A percentile compares a stretch with the other conserved stretches of the same genome.
phyloP scores from a whole-genome alignment of 345 rosid genomes.

The Bruguiera parviflora region DNA sequence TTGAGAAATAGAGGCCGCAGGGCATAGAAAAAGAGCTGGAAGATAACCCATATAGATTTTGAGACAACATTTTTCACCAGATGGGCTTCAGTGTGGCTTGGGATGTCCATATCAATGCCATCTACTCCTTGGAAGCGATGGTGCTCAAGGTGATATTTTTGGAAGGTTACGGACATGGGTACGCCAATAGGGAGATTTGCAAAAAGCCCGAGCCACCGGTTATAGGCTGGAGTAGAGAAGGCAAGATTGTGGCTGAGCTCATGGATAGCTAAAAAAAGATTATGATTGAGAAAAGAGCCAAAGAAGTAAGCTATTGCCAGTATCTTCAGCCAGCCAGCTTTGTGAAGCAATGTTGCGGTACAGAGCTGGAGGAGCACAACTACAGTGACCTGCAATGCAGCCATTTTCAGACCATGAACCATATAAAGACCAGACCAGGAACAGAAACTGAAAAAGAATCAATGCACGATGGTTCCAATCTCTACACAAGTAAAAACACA shows the following conservation, averaged over 20 bases:
- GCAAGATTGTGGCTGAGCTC: constrained; percentile 93
- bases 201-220: constrained; percentile 82
- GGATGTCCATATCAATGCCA: constrained; percentile 78
- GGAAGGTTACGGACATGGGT: constrained; percentile 87
- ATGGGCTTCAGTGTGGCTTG: constrained; percentile 60
- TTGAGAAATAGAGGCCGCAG: constrained; percentile 73
- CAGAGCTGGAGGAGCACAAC: constrained; percentile 71
- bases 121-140: constrained; percentile 90
- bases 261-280: constrained; percentile 86
- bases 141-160: constrained; percentile 88
- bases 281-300: constrained; percentile 86
- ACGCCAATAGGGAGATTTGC: constrained; percentile 90
- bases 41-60: constrained; percentile 70
- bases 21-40: constrained; percentile 89
- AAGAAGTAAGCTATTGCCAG: constrained; percentile 65
- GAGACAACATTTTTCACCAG: constrained; percentile 50
- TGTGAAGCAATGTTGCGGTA: constrained; percentile 54
- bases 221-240: constrained; percentile 69
- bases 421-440: neutral
- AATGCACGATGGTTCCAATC: no score
- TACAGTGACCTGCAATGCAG: constrained; percentile 47
- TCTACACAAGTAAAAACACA: no score
- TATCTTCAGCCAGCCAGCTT: constrained; percentile 72
- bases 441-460: neutral
- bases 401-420: constrained; percentile 9